Base-by-base conservation (phyloP, 495 filamentous ascomycete species). In the Talaromyces adpressus region DNA sequence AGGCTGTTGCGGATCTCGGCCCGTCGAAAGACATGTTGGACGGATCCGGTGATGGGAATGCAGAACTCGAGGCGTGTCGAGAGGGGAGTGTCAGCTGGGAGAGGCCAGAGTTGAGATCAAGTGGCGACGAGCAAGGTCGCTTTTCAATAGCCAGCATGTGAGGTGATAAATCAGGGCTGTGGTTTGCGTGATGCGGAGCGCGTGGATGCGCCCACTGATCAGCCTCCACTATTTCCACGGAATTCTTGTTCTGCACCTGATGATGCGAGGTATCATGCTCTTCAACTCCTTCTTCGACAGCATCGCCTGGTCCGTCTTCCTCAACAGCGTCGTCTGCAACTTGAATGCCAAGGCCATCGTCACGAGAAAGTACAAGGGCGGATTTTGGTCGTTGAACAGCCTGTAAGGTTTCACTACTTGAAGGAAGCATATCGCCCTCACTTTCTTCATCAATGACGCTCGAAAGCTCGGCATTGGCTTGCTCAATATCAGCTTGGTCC, bases 1-100 rank as follows among this genome's bases (percentile, higher is more conserved):
- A 47, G 72, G 84, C 65, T 72, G 87, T 68, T 76, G 82, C 66
- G 74, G 87, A 67, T 72, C 87, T 63, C 76, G 86, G 70, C 78
- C 79, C 36, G 81, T 82, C 53, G 77, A 85, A 29, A 78, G 83
- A 70, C 75, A 79, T 56, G 75, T 81, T 66, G 75, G 76, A 45
- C 78, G 82, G 64, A 74, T 83, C 62, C 68, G 86, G 70, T 72
- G 69, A 83, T 69, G 65, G 86, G 78, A 69, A 82, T 62, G 61
- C 79, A 59, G 69, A 83, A 75, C 59, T 76, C 69, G 75, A 63
- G 66, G 71, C 64, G 73, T 81, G 64, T 71, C 73, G 66, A 64
- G 75, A 63, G 68, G 77, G 67, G 64, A 81, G 67, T 66, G 81
- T 70, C 72, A 79, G 66, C 75, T 81, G 67, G 77, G 81, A 64